Base-by-base conservation (phyloP, 2,329 filamentous ascomycete genomes). In the Cercospora beticola region DNA sequence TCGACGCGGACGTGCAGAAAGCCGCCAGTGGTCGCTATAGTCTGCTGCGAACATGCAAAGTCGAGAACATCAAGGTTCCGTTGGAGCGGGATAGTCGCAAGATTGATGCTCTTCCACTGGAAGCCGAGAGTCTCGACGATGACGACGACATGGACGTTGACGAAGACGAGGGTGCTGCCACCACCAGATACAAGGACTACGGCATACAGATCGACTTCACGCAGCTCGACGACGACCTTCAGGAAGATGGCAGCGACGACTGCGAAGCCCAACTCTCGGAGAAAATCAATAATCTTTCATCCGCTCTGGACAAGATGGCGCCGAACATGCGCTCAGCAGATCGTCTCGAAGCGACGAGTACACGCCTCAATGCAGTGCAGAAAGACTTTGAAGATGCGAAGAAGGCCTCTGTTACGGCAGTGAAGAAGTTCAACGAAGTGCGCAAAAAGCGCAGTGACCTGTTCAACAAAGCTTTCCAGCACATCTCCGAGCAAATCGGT, bases 311-410 rank as follows among this genome's bases (percentile, higher is more conserved):
- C 78, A 97, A 97, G 81, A 90, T 98, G 80, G 94, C 95, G 70
- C 95, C 95, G 28, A 98, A 99, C 80, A 96, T 97, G 88, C 92
- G 94, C 75, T 95, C 94, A 8, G 93, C 94, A 80, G 93, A 98
- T 77, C 92, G 94, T 61, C 86, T 99, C 5, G 92, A 95, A 77
- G 90, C 89, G 23, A 94, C 97, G 8, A 92, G 97, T 79, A 87
- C 88, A 62, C 90, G 94, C 69, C 89, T 97, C 26, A 90, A 92
- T 72, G 87, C 90, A 68, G 94, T 92, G 1, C 94, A 97, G 75
- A 89, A 92, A 74, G 94, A 97, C 74, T 98, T 94, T 77, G 93
- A 97, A 73, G 88, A 92, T 71, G 92, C 94, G 1, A 92, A 93
- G 74, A 87, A 86, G 61, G 86, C 88, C 26, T 91, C 92, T 65